These are phyloP conservation scores for Canavalia ensiformis DNA, from an alignment of 306 rosid genomes.

Conservation along the genomic window DNA sequence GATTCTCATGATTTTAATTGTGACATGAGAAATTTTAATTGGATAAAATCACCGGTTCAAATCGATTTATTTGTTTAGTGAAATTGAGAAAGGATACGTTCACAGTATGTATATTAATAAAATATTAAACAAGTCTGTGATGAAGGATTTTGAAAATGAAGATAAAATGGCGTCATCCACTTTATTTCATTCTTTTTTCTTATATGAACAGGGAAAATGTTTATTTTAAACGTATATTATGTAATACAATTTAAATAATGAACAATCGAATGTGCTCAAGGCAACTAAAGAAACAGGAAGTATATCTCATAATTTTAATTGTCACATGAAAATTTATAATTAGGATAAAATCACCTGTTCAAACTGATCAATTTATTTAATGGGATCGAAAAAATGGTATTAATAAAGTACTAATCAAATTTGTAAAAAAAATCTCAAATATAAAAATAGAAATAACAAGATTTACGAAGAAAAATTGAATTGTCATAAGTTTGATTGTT, in stretches of 20 bases:
- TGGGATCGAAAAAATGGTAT: constrained; percentile 32
- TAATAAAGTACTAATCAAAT: not conserved
- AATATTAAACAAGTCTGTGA: too few relatives aligned
- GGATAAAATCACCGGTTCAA: too few relatives aligned
- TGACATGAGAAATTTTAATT: too few relatives aligned
- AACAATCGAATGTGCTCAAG: constrained; percentile 3
- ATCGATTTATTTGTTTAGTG: too few relatives aligned
- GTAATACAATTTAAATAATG: constrained; percentile 2
- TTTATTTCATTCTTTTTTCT: too few relatives aligned
- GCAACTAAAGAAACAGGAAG: not conserved
- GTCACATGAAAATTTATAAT: constrained; percentile 26
- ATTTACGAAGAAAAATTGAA: not conserved
- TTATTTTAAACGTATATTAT: not conserved
- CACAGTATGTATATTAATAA: too few relatives aligned
- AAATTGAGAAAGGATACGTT: too few relatives aligned
- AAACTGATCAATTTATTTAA: constrained; percentile 25
- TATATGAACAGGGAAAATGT: too few relatives aligned
- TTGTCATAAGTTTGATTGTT: not conserved
- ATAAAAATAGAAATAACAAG: not conserved
- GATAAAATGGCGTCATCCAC: too few relatives aligned
- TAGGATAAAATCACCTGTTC: not conserved
- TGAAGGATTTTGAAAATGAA: too few relatives aligned
- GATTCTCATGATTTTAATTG: too few relatives aligned
- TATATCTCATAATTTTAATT: not conserved
- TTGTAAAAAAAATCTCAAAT: constrained; percentile 16